Base-by-base conservation (phyloP, 805 yeast species). In the Clavispora santaluciae region DNA sequence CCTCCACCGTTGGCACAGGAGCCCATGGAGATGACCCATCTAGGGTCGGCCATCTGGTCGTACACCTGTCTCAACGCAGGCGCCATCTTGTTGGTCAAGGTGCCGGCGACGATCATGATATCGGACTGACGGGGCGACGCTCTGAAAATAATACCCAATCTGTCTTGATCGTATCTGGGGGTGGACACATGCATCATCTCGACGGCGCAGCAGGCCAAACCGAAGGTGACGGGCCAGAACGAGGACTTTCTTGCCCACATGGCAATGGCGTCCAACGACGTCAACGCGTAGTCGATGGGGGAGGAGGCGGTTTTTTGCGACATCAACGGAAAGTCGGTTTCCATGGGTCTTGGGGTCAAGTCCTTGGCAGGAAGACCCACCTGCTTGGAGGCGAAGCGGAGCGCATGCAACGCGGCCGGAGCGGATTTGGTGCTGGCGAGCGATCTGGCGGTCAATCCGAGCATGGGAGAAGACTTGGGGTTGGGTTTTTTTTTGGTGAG, bases 1-100 rank as follows among this genome's bases (percentile, higher is more conserved):
- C 95, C 95, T 46, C 95, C 95, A 48, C 95, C 95, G 61, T 86
- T 86, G 48, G 95, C 95, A 69, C 95, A 86, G 6, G 91, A 83
- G 36, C 95, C 95, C 95, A 86, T 86, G 42, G 93, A 84, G 54
- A 86, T 86, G 39, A 87, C 95, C 95, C 95, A 86, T 68, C 90
- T 80, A 35, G 95, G 95, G 54, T 84, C 93, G 25, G 95, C 88
- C 95, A 87, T 87, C 68, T 86, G 95, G 64, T 86, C 95, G 64
- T 87, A 86, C 24, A 86, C 95, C 70, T 86, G 93, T 71, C 95
- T 82, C 63, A 86, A 72, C 20, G 93, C 93, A 30, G 95, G 95
- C 2, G 95, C 95, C 95, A 86, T 86, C 70, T 86, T 86, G 64
- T 86, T 86, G 48, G 95, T 86, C 51, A 86, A 78, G 2, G 95